phyloP scores from a whole-genome alignment of 345 rosid genomes.

The Dipteronia dyeriana region DNA sequence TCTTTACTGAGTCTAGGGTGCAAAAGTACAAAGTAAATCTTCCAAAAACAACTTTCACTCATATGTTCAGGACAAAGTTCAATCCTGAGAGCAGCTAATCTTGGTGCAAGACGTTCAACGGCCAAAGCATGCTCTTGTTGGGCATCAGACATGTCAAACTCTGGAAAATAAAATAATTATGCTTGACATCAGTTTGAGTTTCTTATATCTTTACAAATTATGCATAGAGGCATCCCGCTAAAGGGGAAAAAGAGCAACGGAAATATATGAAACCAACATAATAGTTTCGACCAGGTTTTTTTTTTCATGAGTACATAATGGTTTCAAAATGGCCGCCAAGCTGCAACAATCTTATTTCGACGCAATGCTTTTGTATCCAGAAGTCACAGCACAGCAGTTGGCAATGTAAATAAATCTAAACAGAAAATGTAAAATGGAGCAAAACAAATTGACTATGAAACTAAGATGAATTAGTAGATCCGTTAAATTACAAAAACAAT shows the following conservation, averaged over 20 bases:
- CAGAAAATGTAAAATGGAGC: not conserved
- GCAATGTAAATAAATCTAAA: not conserved
- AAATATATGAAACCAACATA: too few relatives aligned
- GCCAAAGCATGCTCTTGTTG: constrained; percentile 96
- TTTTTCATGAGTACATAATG: not conserved
- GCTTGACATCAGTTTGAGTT: not conserved
- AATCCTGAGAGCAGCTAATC: constrained; percentile 78
- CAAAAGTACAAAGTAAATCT: constrained; percentile 88
- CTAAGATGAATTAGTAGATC: too few relatives aligned
- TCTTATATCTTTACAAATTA: not conserved
- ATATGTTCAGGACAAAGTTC: constrained; percentile 92
- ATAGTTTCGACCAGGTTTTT: not conserved
- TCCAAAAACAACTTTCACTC: constrained; percentile 94
- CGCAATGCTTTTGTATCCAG: too few relatives aligned
- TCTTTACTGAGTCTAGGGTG: constrained; percentile 77
- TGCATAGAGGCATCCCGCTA: too few relatives aligned
- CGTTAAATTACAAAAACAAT: too few relatives aligned
- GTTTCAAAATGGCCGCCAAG: not conserved
- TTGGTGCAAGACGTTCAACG: constrained; percentile 74
- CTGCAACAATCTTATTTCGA: not conserved
- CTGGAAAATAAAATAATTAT: constrained; percentile 31
- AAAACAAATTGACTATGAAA: not conserved
- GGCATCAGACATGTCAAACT: constrained; percentile 89
- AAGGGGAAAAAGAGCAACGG: too few relatives aligned
- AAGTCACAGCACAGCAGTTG: too few relatives aligned